These are phyloP conservation scores for Metschnikowia chrysomelidarum DNA, from an alignment of 805 yeast species.

Conservation along the genomic window DNA sequence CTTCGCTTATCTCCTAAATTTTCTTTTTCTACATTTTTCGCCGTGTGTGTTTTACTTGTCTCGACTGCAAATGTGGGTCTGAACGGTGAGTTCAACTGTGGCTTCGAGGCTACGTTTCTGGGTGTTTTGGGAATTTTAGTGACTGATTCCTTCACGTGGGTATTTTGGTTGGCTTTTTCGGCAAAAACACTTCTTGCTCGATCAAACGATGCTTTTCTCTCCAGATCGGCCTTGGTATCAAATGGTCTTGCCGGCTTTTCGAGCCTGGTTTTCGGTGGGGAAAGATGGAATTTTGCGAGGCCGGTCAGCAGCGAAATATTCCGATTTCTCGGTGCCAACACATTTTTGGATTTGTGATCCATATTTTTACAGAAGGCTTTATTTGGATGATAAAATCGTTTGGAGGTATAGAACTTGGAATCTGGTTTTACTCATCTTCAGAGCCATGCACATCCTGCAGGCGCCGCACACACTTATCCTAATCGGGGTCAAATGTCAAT, in stretches of 20 bases:
- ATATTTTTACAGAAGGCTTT: too few species aligned
- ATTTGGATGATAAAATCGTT: too few species aligned
- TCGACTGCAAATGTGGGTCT: conserved; percentile 10
- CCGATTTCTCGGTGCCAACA: conserved; percentile 22
- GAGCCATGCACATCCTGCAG: too few species aligned
- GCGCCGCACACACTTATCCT: too few species aligned
- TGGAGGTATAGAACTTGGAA: too few species aligned
- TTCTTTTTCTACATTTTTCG: too few species aligned
- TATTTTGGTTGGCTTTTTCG: too few species aligned
- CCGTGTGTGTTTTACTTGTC: neutral
- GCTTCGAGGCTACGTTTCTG: neutral
- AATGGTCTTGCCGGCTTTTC: conserved; percentile 3
- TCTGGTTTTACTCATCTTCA: too few species aligned
- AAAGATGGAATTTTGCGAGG: conserved; percentile 10
- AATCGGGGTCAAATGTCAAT: too few species aligned
- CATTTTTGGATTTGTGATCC: too few species aligned
- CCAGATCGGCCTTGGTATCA: conserved; percentile 2
- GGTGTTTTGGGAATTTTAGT: neutral
- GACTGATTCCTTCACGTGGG: neutral
- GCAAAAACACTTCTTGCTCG: conserved; percentile 8
- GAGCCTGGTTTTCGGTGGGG: conserved; percentile 7
- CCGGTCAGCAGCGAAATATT: conserved; percentile 52
- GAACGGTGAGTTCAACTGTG: conserved; percentile 3
- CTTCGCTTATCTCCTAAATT: neutral
- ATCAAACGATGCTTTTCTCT: conserved; percentile 7